Conservation (phyloP, 257 asterid genomes). For the Lantana camara region DNA sequence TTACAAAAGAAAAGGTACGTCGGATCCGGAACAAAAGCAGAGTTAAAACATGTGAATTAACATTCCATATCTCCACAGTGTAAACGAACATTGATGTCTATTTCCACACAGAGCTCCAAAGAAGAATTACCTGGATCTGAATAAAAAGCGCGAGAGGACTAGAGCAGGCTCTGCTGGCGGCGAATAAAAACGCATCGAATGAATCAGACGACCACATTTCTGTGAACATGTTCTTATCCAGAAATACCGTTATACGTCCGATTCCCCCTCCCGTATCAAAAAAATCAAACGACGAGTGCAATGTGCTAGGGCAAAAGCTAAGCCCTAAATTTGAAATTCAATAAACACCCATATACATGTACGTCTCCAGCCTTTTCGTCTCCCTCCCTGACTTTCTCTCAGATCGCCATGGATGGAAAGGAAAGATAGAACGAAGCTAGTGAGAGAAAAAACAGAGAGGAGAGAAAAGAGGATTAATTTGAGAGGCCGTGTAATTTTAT, state of each 20-base stretch:
- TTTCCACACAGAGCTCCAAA: slow-evolving; percentile 5
- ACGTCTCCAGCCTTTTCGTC: neutral
- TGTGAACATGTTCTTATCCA: slow-evolving; percentile 24
- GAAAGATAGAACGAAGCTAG: slow-evolving; percentile 5
- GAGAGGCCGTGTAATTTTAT: slow-evolving; percentile 62
- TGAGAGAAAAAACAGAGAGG: slow-evolving; percentile 28
- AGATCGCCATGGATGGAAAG: slow-evolving; percentile 48
- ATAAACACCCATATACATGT: neutral
- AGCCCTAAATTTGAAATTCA: slow-evolving; percentile 40
- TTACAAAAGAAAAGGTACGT: neutral
- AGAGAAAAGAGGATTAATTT: slow-evolving; percentile 17
- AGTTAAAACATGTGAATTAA: slow-evolving; percentile 6
- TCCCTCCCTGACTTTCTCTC: slow-evolving; percentile 26
- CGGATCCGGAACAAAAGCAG: slow-evolving; percentile 18
- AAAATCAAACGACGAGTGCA: slow-evolving; percentile 18
- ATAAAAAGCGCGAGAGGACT: slow-evolving; percentile 66
- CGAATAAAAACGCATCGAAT: slow-evolving; percentile 58
- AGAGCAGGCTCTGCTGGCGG: slow-evolving; percentile 75
- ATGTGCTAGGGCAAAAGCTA: slow-evolving; percentile 45
- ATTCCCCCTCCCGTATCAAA: slow-evolving; percentile 9
- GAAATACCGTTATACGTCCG: slow-evolving; percentile 8
- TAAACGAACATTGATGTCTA: neutral
- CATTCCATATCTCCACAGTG: slow-evolving; percentile 24
- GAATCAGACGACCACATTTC: slow-evolving; percentile 63
- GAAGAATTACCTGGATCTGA: slow-evolving; percentile 84